Evolutionary conservation across 2,329 filamentous ascomycete species (phyloP).

Genomic region (Fusarium sp.): DNA sequence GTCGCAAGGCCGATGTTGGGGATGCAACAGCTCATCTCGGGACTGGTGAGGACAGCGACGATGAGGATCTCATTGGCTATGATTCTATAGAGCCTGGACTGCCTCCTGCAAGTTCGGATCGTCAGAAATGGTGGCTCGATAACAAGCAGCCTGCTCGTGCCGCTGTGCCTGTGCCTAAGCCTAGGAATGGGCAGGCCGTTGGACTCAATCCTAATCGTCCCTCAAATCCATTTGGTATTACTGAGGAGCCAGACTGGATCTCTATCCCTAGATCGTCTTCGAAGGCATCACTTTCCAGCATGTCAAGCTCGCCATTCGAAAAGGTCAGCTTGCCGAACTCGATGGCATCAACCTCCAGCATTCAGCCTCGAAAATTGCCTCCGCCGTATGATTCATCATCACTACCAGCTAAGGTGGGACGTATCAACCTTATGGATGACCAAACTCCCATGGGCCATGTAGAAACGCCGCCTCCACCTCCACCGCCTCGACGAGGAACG

Average conservation of each 20-base stretch:
- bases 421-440: constrained; percentile 59
- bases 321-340: constrained; percentile 65
- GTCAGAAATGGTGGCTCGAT: constrained; percentile 78
- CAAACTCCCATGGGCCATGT: constrained; percentile 41
- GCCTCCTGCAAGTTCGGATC: constrained; percentile 74
- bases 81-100: constrained; percentile 85
- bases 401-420: constrained; percentile 61
- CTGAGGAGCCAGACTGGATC: constrained; percentile 87
- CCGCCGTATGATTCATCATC: constrained; percentile 62
- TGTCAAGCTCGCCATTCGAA: constrained; percentile 71
- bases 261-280: constrained; percentile 68
- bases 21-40: constrained; percentile 68
- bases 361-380: constrained; percentile 63
- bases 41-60: constrained; percentile 70
- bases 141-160: constrained; percentile 81
- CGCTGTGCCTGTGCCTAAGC: constrained; percentile 72
- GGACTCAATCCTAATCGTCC: constrained; percentile 79
- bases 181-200: constrained; percentile 63
- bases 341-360: constrained; percentile 59
- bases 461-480: constrained; percentile 60
- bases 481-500: constrained; percentile 59
- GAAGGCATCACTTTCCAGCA: constrained; percentile 66
- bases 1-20: constrained; percentile 74
- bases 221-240: constrained; percentile 83
- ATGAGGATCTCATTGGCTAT: constrained; percentile 85